Evolutionary conservation across 768 basidiomycete species (phyloP).

Genomic region (Xerocomellus dryophilus): DNA sequence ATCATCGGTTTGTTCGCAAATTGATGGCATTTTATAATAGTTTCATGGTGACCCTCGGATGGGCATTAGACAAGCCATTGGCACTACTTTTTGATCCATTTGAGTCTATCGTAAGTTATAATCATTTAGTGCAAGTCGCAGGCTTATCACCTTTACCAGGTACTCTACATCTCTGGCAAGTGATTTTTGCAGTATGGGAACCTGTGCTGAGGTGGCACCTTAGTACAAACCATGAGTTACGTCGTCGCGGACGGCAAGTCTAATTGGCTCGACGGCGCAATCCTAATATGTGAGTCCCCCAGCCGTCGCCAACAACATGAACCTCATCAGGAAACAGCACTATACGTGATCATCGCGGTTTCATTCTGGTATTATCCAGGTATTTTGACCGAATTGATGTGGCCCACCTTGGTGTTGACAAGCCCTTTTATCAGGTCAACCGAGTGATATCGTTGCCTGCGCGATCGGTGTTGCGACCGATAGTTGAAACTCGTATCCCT

Average conservation of each 20-base stretch:
- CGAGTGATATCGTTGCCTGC: conserved; percentile 21
- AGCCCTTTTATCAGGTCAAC: conserved; percentile 20
- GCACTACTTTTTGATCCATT: conserved; percentile 87
- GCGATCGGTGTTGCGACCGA: background rate
- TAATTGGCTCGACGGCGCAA: conserved; percentile 81
- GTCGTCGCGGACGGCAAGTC: conserved; percentile 78
- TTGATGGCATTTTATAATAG: conserved; percentile 31
- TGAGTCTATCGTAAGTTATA: conserved; percentile 61
- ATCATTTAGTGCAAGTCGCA: background rate
- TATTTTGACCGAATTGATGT: conserved; percentile 4
- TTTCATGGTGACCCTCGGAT: conserved; percentile 72
- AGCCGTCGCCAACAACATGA: no score
- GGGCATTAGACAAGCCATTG: conserved; percentile 78
- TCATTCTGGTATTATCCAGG: conserved; percentile 63
- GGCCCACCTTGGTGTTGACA: background rate
- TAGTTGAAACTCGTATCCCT: background rate
- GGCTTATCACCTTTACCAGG: conserved; percentile 21
- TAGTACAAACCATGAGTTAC: conserved; percentile 82
- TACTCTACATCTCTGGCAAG: conserved; percentile 38
- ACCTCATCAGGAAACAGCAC: conserved; percentile 35
- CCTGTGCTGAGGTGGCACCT: conserved; percentile 5
- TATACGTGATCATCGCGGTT: conserved; percentile 70
- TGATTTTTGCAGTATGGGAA: conserved; percentile 35
- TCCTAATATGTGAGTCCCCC: conserved; percentile 58
- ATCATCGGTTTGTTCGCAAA: background rate